Percentiles rank a stretch among this genome's conserved stretches.
Conservation (phyloP, 2,329 filamentous ascomycete genomes). For the Escovopsis sp. region DNA sequence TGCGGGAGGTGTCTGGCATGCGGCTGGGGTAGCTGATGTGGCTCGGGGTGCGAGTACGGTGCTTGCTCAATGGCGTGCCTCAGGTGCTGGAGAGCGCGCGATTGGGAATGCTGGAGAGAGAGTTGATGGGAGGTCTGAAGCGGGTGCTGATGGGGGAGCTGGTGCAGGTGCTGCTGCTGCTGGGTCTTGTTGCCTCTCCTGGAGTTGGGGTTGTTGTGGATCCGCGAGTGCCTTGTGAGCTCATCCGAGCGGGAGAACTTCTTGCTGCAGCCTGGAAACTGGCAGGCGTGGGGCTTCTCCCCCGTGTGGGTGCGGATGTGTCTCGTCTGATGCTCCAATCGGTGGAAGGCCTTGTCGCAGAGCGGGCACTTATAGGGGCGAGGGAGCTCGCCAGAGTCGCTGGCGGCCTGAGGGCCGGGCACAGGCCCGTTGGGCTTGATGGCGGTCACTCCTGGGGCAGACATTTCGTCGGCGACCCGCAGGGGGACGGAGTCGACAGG, state of each 20-base stretch:
- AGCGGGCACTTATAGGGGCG: conserved; percentile 96
- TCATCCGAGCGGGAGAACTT: conserved; percentile 95
- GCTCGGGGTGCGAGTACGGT: too few species aligned
- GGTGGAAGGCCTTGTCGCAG: conserved; percentile 97
- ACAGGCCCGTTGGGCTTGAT: conserved; percentile 48
- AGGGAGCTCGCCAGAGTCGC: conserved; percentile 56
- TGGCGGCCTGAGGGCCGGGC: conserved; percentile 43
- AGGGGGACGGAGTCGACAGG: conserved; percentile 9
- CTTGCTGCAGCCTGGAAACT: conserved; percentile 90
- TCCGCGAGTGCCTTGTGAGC: conserved; percentile 88
- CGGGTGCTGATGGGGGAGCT: conserved; percentile 15
- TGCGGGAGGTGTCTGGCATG: too few species aligned
- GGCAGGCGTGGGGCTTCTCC: conserved; percentile 94
- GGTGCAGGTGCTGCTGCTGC: conserved; percentile 16
- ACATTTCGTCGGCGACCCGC: conserved; percentile 29
- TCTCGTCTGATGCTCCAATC: conserved; percentile 77
- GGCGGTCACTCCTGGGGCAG: conserved; percentile 33
- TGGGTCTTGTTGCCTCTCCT: conserved; percentile 74
- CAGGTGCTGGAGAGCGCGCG: too few species aligned
- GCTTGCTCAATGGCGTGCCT: too few species aligned
- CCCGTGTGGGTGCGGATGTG: conserved; percentile 96
- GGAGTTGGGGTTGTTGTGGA: conserved; percentile 98
- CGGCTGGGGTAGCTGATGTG: too few species aligned
- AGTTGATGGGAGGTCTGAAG: too few species aligned
- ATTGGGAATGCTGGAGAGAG: too few species aligned